Evolutionary conservation across 306 rosid genomes (phyloP).

Genomic region (Dalbergia cochinchinensis): DNA sequence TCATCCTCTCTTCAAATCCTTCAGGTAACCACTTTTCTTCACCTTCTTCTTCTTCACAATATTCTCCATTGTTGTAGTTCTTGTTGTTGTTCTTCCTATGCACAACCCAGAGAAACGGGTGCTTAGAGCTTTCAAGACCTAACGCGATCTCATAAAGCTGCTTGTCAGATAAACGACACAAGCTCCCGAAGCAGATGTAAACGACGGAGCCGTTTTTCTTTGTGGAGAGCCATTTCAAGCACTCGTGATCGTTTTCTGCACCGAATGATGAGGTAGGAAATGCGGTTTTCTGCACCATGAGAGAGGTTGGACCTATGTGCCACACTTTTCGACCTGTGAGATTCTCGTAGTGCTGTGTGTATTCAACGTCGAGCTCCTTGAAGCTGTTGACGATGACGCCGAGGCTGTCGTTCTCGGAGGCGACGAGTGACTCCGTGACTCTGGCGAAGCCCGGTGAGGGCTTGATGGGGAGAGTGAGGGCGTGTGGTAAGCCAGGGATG

Average conservation of each 20-base stretch:
- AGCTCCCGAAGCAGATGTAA: constrained; percentile 32
- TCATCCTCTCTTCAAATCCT: constrained; percentile 31
- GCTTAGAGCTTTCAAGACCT: constrained; percentile 24
- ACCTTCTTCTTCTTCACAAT: not conserved
- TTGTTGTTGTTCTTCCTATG: not conserved
- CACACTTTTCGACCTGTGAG: constrained; percentile 41
- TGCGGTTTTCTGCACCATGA: not conserved
- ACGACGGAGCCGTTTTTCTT: constrained; percentile 6
- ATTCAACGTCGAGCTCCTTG: constrained; percentile 39
- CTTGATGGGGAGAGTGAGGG: constrained; percentile 1
- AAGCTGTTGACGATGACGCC: constrained; percentile 45
- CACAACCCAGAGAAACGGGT: not conserved
- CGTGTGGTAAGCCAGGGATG: constrained; percentile 42
- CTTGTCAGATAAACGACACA: not conserved
- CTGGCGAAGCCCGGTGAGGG: not conserved
- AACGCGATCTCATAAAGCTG: constrained; percentile 13
- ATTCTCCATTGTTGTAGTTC: not conserved
- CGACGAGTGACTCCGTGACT: not conserved
- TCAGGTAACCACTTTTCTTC: not conserved
- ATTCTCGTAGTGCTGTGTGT: constrained; percentile 38
- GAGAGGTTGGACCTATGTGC: constrained; percentile 43
- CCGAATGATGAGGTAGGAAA: not conserved
- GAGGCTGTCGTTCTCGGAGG: constrained; percentile 26
- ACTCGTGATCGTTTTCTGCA: not conserved
- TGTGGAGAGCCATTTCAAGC: constrained; percentile 30